Conservation (phyloP, 257 asterid species). For the Solanum chmielewskii region DNA sequence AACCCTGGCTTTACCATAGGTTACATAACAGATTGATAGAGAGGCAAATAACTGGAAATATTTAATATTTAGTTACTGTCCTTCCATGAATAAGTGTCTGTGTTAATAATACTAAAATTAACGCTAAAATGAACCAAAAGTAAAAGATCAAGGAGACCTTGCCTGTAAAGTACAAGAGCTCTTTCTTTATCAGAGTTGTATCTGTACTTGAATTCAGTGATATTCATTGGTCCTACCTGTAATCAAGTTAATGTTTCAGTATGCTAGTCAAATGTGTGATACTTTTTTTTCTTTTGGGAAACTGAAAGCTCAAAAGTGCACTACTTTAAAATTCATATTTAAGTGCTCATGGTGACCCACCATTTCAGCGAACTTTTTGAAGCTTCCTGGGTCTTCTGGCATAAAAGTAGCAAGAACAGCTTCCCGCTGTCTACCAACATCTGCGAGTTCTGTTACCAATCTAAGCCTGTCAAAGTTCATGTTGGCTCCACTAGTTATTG, state of each 20-base stretch:
- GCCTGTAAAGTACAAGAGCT: slow-evolving; percentile 80
- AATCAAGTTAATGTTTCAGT: background rate
- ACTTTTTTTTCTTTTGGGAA: background rate
- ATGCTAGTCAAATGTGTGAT: background rate
- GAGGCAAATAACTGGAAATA: background rate
- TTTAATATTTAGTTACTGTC: background rate
- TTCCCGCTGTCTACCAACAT: slow-evolving; percentile 80
- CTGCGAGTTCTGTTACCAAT: slow-evolving; percentile 89
- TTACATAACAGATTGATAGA: background rate
- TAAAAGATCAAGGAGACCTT: slow-evolving; percentile 13
- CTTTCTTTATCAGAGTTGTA: slow-evolving; percentile 48
- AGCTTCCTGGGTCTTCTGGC: slow-evolving; percentile 78
- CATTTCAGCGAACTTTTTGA: slow-evolving; percentile 58
- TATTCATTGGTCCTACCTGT: slow-evolving; percentile 85
- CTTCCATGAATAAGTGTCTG: background rate
- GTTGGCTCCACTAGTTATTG: slow-evolving; percentile 92
- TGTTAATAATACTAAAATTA: background rate
- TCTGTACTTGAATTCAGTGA: slow-evolving; percentile 83
- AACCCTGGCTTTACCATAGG: background rate
- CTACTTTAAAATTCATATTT: background rate
- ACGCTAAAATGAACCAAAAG: background rate
- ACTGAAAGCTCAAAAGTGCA: background rate
- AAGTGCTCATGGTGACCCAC: slow-evolving; percentile 22
- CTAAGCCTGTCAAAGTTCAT: slow-evolving; percentile 92
- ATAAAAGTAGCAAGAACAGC: slow-evolving; percentile 77